phyloP scores from a whole-genome alignment of 2,329 filamentous ascomycete species.

The Calonectria honghensis region DNA sequence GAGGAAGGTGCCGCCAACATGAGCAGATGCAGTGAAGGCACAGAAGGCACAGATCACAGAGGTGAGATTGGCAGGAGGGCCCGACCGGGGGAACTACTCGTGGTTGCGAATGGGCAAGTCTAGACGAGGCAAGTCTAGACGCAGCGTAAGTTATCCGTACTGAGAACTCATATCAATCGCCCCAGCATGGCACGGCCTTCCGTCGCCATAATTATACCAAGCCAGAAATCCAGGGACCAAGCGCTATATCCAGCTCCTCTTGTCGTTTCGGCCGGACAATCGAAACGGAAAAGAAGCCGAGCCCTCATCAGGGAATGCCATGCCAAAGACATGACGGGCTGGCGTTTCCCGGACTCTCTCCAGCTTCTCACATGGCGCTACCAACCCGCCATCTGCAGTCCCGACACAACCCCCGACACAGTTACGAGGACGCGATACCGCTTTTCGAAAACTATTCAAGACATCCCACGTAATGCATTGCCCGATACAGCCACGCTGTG shows the following conservation, averaged over 20 bases:
- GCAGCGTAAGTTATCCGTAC: slow-evolving; percentile 2
- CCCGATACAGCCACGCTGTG: background rate
- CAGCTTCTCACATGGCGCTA: slow-evolving; percentile 27
- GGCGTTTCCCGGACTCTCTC: slow-evolving; percentile 6
- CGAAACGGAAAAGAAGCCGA: slow-evolving; percentile 23
- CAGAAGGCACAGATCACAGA: slow-evolving; percentile 16
- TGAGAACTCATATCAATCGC: slow-evolving; percentile 1
- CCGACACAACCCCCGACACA: background rate
- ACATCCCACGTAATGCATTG: slow-evolving; percentile 25
- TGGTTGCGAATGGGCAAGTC: background rate
- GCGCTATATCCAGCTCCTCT: background rate
- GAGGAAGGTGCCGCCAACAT: slow-evolving; percentile 17
- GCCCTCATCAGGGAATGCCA: slow-evolving; percentile 20
- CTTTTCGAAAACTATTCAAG: slow-evolving; percentile 23
- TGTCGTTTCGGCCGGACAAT: slow-evolving; percentile 17
- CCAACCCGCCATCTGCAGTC: background rate
- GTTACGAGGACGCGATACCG: slow-evolving; percentile 5
- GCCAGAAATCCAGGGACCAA: slow-evolving; percentile 12
- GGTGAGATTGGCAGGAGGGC: slow-evolving; percentile 20
- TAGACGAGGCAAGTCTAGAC: slow-evolving; percentile 22
- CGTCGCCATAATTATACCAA: slow-evolving; percentile 17
- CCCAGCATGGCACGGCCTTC: slow-evolving; percentile 14
- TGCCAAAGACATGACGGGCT: slow-evolving; percentile 6
- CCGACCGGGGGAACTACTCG: slow-evolving; percentile 5
- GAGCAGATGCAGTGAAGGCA: slow-evolving; percentile 5